Evolutionary conservation across 352 stramenopile genomes (phyloP).

Genomic region (Globisporangium acanthophoron): DNA sequence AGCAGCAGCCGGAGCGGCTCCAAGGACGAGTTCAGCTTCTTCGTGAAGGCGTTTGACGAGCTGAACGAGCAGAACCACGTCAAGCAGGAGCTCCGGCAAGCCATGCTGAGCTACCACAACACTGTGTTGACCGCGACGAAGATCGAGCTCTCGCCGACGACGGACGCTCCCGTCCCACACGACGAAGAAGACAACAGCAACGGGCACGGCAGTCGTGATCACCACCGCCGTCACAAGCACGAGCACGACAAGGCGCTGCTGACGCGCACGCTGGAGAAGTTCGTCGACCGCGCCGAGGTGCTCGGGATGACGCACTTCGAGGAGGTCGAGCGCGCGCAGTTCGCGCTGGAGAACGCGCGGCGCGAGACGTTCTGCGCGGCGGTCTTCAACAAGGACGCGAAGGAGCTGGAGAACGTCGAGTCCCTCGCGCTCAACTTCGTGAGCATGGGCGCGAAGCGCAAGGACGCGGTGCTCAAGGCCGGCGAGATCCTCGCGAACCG

Average conservation of each 20-base stretch:
- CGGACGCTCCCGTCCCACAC: background rate
- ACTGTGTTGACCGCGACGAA: conserved; percentile 15
- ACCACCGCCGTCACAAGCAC: background rate
- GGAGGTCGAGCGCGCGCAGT: conserved; percentile 67
- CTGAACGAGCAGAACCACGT: conserved; percentile 48
- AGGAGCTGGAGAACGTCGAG: conserved; percentile 57
- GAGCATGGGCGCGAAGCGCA: conserved; percentile 46
- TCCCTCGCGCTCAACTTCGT: conserved; percentile 60
- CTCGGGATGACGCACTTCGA: conserved; percentile 68
- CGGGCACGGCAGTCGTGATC: background rate
- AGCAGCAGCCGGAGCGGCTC: conserved; percentile 38
- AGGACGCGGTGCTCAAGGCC: conserved; percentile 67
- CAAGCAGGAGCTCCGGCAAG: conserved; percentile 36
- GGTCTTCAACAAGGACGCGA: conserved; percentile 51
- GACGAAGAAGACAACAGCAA: background rate
- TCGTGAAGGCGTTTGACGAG: conserved; percentile 65
- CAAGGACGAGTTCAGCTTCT: conserved; percentile 69
- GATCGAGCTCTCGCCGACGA: background rate
- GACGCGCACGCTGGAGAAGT: conserved; percentile 49
- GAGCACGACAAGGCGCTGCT: conserved; percentile 18
- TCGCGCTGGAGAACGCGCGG: conserved; percentile 56
- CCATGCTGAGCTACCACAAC: conserved; percentile 34
- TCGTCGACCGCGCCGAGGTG: conserved; percentile 58
- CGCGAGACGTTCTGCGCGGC: conserved; percentile 59
- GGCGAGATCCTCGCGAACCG: conserved; percentile 72